Evolutionary conservation across 148 eudicot species (phyloP).

Genomic region (Drosera capensis): DNA sequence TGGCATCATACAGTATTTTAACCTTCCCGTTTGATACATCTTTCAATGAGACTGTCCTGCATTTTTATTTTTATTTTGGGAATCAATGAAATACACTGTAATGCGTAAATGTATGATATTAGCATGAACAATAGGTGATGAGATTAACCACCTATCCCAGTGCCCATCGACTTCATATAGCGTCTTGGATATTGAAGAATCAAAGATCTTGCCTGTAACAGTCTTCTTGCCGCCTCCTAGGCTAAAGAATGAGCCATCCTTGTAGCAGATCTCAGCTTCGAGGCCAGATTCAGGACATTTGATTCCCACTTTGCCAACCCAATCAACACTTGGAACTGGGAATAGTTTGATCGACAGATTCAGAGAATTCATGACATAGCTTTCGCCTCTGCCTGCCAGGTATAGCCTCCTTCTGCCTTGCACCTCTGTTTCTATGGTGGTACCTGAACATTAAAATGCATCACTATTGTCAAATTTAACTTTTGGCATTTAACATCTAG

Average conservation of each 20-base stretch:
- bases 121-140: neutral
- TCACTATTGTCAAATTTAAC: no score
- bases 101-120: neutral
- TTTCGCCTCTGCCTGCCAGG: constrained; percentile 37
- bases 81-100: neutral
- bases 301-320: constrained; percentile 51
- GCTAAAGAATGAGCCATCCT: constrained; percentile 31
- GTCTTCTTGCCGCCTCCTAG: constrained; percentile 20
- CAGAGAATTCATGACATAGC: constrained; percentile 50
- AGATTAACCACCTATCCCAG: constrained; percentile 78
- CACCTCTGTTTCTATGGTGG: constrained; percentile 41
- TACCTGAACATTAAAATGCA: constrained; percentile 19
- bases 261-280: constrained; percentile 40
- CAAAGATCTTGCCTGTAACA: constrained; percentile 40
- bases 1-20: constrained; percentile 44
- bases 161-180: constrained; percentile 56
- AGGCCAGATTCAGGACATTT: constrained; percentile 52
- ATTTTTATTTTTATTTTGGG: neutral
- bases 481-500: neutral
- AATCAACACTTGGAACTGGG: constrained; percentile 55
- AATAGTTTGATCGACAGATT: constrained; percentile 49
- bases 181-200: constrained; percentile 24
- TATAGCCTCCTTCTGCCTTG: constrained; percentile 39
- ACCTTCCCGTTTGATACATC: constrained; percentile 25
- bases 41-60: constrained; percentile 39